phyloP scores from a whole-genome alignment of 805 yeast genomes.

The Kuraishia cidri region DNA sequence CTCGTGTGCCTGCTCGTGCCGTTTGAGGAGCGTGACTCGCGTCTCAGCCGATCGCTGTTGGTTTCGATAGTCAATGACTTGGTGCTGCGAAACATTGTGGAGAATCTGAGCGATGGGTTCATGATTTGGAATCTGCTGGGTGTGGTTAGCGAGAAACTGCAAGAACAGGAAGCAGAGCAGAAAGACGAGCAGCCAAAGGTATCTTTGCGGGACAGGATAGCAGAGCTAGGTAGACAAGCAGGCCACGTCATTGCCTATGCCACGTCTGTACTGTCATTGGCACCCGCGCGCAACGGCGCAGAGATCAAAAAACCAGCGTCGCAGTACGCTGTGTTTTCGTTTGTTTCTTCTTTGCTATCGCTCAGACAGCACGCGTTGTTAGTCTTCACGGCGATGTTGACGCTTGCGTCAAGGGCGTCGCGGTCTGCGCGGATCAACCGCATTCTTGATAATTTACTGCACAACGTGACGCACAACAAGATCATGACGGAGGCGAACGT shows the following conservation, averaged over 20 bases:
- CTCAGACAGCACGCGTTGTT: slow-evolving; percentile 11
- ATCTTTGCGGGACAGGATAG: slow-evolving; percentile 6
- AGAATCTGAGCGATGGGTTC: slow-evolving; percentile 41
- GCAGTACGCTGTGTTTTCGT: slow-evolving; percentile 8
- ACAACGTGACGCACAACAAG: slow-evolving; percentile 13
- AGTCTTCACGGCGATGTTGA: slow-evolving; percentile 4
- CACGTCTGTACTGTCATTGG: slow-evolving; percentile 13
- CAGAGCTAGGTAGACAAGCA: slow-evolving; percentile 7
- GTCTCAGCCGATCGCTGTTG: slow-evolving; percentile 26
- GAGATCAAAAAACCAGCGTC: neutral
- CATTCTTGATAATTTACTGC: slow-evolving; percentile 14
- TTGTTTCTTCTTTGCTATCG: slow-evolving; percentile 9
- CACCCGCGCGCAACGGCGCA: slow-evolving; percentile 5
- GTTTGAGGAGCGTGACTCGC: slow-evolving; percentile 27
- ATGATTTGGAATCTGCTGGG: slow-evolving; percentile 34
- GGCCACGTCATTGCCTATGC: slow-evolving; percentile 19
- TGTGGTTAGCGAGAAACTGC: slow-evolving; percentile 6
- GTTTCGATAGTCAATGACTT: slow-evolving; percentile 31
- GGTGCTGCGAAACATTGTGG: slow-evolving; percentile 28
- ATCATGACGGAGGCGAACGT: slow-evolving; percentile 11
- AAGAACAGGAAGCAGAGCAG: slow-evolving; percentile 1
- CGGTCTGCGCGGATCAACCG: slow-evolving; percentile 11
- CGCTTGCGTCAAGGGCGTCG: slow-evolving; percentile 4
- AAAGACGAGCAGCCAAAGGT: neutral
- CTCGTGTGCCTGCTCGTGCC: slow-evolving; percentile 29